Evolutionary conservation across 805 yeast genomes (phyloP), one percentile per base, ranked within the genome.

Genomic region (Candida ficus): DNA sequence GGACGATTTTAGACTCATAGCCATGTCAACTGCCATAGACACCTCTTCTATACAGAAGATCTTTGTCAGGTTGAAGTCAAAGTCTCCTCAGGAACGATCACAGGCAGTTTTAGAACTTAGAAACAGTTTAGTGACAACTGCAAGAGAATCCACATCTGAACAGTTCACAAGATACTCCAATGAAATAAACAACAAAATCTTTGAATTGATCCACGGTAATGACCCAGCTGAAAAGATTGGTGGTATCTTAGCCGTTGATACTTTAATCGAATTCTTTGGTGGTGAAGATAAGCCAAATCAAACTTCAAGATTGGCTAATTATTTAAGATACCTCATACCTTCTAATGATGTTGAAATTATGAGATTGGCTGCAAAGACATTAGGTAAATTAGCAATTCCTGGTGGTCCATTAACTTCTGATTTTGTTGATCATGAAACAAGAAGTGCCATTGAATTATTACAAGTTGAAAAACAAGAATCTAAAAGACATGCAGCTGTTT

Each of bases 371-470:
- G 89, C 96, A 0, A 73, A 73, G 39, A 87, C 96, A 0, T 68
- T 93, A 47, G 99, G 98, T 11, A 83, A 83, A 54, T 68, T 91
- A 49, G 95, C 97, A 0, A 77, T 80, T 6, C 91, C 95, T 0
- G 95, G 95, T 21, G 93, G 95, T 1, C 79, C 95, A 2, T 63
- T 89, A 39, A 87, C 96, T 0, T 89, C 95, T 1, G 96, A 89
- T 37, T 83, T 91, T 59, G 96, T 93, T 21, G 97, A 91, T 46
- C 84, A 78, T 52, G 96, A 91, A 60, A 93, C 93, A 8, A 86
- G 83, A 55, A 73, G 85, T 36, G 87, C 96, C 29, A 71, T 91
- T 37, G 99, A 93, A 61, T 83, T 96, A 91, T 72, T 91, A 19
- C 85, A 87, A 26, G 73, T 83, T n/a, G 95, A 89, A 47, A 81